Evolutionary conservation across 2,329 filamentous ascomycete species (phyloP).

Genomic region (Cryphonectria nitschkei): DNA sequence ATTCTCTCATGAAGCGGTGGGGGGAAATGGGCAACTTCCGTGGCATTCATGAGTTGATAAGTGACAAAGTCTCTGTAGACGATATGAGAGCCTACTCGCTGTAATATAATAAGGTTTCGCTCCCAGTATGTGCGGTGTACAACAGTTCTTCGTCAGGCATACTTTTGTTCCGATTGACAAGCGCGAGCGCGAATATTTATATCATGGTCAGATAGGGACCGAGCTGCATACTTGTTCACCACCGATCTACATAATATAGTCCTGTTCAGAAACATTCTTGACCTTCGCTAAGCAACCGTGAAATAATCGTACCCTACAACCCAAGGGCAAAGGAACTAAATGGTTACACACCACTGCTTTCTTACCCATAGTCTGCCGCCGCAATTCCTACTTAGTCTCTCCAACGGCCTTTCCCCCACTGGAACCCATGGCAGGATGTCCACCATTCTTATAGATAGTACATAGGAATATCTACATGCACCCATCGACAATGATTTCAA

Average conservation of each 20-base stretch:
- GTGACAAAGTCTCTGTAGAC: too few relatives aligned
- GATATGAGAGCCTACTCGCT: too few relatives aligned
- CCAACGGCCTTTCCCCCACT: neutral
- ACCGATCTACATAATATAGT: too few relatives aligned
- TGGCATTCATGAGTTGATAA: too few relatives aligned
- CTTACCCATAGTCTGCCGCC: neutral
- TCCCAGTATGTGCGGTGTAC: neutral
- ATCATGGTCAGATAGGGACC: neutral
- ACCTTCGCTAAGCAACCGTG: too few relatives aligned
- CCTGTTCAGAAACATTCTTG: neutral
- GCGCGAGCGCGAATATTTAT: neutral
- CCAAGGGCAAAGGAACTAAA: neutral
- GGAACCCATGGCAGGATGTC: too few relatives aligned
- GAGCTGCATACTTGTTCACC: too few relatives aligned
- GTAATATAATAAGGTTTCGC: neutral
- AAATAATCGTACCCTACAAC: neutral
- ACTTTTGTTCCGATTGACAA: neutral
- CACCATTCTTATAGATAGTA: too few relatives aligned
- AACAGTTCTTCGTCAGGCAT: neutral
- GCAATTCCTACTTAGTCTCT: neutral
- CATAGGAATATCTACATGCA: too few relatives aligned
- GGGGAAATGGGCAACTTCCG: too few relatives aligned
- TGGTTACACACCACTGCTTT: neutral
- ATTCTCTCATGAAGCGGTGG: too few relatives aligned
- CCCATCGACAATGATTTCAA: neutral